Percentiles rank a stretch among this genome's conserved stretches.
These are phyloP conservation scores for Colletotrichum abscissum DNA, from an alignment of 2,329 filamentous ascomycete species.

Conservation along the genomic window DNA sequence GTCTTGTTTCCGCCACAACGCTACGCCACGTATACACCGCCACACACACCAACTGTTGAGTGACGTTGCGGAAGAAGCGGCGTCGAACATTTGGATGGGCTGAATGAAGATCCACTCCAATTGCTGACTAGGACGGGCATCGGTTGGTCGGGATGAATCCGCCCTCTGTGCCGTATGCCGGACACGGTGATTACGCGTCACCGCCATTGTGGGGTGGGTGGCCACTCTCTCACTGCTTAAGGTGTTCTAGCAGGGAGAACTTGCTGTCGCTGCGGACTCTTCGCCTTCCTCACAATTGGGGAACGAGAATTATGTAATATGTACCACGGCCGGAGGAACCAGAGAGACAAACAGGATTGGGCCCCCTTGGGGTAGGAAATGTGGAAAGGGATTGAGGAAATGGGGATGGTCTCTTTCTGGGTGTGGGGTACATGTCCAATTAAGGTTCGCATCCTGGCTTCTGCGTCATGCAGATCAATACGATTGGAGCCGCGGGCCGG, in stretches of 20 bases:
- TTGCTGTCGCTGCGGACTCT: background rate
- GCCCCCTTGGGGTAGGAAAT: too few relatives aligned
- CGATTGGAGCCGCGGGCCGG: slow-evolving; percentile 30
- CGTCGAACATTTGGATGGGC: background rate
- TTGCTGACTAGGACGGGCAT: slow-evolving; percentile 21
- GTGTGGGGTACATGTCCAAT: slow-evolving; percentile 33
- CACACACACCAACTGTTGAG: slow-evolving; percentile 9
- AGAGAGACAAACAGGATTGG: slow-evolving; percentile 16
- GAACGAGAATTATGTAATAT: slow-evolving; percentile 27
- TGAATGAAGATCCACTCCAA: background rate
- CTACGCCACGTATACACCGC: slow-evolving; percentile 30
- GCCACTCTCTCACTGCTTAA: slow-evolving; percentile 7
- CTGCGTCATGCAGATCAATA: slow-evolving; percentile 36
- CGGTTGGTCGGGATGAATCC: slow-evolving; percentile 10
- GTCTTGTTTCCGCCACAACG: slow-evolving; percentile 15
- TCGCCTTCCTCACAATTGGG: slow-evolving; percentile 11
- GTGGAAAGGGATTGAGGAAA: background rate
- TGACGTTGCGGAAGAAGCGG: slow-evolving; percentile 13
- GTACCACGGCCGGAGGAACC: background rate
- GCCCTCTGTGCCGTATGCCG: background rate
- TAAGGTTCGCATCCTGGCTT: slow-evolving; percentile 36
- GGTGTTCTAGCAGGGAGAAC: slow-evolving; percentile 5
- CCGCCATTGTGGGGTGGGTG: background rate
- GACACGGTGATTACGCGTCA: slow-evolving; percentile 31
- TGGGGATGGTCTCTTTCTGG: background rate